Conservation (phyloP, 768 basidiomycete genomes). For the Dioszegia hungarica region DNA sequence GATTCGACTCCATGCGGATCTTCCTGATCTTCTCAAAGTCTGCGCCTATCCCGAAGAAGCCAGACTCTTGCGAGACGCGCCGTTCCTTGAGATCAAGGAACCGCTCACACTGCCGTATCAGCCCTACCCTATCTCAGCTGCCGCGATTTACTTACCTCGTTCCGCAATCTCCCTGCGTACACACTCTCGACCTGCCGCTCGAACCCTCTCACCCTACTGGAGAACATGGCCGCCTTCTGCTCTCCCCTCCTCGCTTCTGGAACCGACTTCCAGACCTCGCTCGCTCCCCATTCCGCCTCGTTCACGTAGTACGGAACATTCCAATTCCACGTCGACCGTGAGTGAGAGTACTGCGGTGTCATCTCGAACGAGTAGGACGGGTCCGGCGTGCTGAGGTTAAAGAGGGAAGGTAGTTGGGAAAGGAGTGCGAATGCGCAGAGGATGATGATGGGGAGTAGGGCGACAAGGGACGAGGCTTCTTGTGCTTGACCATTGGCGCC, state of each 20-base stretch:
- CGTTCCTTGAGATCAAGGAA: conserved; percentile 66
- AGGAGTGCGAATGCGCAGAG: conserved; percentile 79
- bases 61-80: conserved; percentile 68
- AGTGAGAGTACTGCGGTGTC: conserved; percentile 57
- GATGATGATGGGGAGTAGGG: conserved; percentile 77
- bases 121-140: background rate
- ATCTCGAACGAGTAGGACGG: conserved; percentile 70
- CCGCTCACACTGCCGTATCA: conserved; percentile 60
- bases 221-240: conserved; percentile 40
- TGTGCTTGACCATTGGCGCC: conserved; percentile 5
- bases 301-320: conserved; percentile 83
- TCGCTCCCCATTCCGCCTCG: conserved; percentile 65
- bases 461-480: conserved; percentile 53
- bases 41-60: conserved; percentile 84
- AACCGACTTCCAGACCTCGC: conserved; percentile 61
- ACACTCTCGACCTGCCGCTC: conserved; percentile 70
- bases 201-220: conserved; percentile 57
- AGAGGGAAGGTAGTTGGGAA: conserved; percentile 71
- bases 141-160: conserved; percentile 44
- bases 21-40: conserved; percentile 82
- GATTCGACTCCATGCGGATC: conserved; percentile 66
- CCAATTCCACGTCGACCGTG: conserved; percentile 65
- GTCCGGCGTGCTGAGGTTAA: conserved; percentile 63
- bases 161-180: conserved; percentile 67
- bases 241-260: conserved; percentile 36